A percentile compares a stretch with the other conserved stretches of the same genome.
Conservation (phyloP, 805 yeast species). For the Kluyveromyces lactis region DNA sequence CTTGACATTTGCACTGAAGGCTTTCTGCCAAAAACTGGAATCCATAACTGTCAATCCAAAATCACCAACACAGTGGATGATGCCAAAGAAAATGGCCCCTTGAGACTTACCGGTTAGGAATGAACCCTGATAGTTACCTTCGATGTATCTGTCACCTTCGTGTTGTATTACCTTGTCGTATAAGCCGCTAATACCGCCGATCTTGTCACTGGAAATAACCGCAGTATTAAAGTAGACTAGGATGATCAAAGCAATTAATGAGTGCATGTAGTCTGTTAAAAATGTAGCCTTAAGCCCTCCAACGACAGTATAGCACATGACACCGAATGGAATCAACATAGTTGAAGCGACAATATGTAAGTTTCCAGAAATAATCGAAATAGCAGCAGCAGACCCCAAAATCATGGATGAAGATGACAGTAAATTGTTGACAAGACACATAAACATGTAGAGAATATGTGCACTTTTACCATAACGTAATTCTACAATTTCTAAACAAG, state of each 20-base stretch:
- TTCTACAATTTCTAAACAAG: slow-evolving; percentile 34
- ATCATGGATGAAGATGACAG: slow-evolving; percentile 30
- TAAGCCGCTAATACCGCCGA: slow-evolving; percentile 39
- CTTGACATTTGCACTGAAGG: slow-evolving; percentile 30
- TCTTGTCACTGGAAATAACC: slow-evolving; percentile 19
- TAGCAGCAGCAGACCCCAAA: slow-evolving; percentile 38
- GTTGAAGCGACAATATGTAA: slow-evolving; percentile 38
- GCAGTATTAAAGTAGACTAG: slow-evolving; percentile 31
- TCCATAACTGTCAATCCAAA: slow-evolving; percentile 34
- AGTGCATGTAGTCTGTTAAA: slow-evolving; percentile 43
- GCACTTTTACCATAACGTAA: slow-evolving; percentile 35
- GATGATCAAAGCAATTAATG: slow-evolving; percentile 35
- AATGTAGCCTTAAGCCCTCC: slow-evolving; percentile 49
- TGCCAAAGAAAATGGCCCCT: slow-evolving; percentile 26
- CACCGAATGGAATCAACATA: slow-evolving; percentile 39
- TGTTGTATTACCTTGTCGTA: slow-evolving; percentile 34
- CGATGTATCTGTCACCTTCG: slow-evolving; percentile 27
- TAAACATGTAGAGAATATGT: slow-evolving; percentile 33
- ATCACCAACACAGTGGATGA: slow-evolving; percentile 28
- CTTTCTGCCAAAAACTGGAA: slow-evolving; percentile 35
- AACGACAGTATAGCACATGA: slow-evolving; percentile 39
- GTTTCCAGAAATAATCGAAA: slow-evolving; percentile 34
- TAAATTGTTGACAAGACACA: slow-evolving; percentile 33
- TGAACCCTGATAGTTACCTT: slow-evolving; percentile 29
- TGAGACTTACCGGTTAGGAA: slow-evolving; percentile 32